These are phyloP conservation scores for Zygosaccharomyces lentus DNA, from an alignment of 805 yeast species.

Conservation along the genomic window DNA sequence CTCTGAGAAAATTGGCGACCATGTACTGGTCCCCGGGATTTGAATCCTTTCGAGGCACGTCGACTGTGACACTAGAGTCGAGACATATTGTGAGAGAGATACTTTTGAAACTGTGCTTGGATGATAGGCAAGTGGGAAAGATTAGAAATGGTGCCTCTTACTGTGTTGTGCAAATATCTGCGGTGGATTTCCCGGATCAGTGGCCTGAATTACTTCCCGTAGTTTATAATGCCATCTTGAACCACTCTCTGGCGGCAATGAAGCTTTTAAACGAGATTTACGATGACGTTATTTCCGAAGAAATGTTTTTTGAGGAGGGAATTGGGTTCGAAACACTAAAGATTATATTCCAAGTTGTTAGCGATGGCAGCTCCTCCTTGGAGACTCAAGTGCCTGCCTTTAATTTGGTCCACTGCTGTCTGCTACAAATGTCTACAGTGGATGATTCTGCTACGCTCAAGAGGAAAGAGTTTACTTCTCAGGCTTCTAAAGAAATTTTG, in stretches of 20 bases:
- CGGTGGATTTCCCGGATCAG: slow-evolving; percentile 90
- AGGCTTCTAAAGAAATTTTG: slow-evolving; percentile 19
- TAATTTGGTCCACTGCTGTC: slow-evolving; percentile 49
- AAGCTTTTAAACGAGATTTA: slow-evolving; percentile 68
- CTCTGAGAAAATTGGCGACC: slow-evolving; percentile 64
- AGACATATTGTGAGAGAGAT: slow-evolving; percentile 49
- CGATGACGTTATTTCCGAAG: slow-evolving; percentile 81
- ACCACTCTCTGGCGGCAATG: slow-evolving; percentile 47
- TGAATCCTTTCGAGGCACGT: slow-evolving; percentile 65
- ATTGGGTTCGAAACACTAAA: slow-evolving; percentile 53
- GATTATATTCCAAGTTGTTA: slow-evolving; percentile 44
- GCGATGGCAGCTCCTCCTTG: slow-evolving; percentile 22
- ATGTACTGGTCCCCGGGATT: slow-evolving; percentile 82
- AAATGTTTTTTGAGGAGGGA: slow-evolving; percentile 76
- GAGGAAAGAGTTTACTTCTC: slow-evolving; percentile 19
- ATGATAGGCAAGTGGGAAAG: slow-evolving; percentile 49
- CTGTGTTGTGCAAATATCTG: slow-evolving; percentile 77
- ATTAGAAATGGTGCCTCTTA: slow-evolving; percentile 65
- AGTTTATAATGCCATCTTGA: slow-evolving; percentile 42
- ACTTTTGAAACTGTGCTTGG: slow-evolving; percentile 44
- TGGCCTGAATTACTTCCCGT: slow-evolving; percentile 71
- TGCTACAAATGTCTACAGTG: slow-evolving; percentile 45
- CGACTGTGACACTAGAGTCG: slow-evolving; percentile 45
- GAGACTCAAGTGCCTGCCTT: slow-evolving; percentile 47
- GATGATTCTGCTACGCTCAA: slow-evolving; percentile 15